Evolutionary conservation across 192 early-diverging fungal species (phyloP).

Genomic region (Umbelopsis ramanniana): DNA sequence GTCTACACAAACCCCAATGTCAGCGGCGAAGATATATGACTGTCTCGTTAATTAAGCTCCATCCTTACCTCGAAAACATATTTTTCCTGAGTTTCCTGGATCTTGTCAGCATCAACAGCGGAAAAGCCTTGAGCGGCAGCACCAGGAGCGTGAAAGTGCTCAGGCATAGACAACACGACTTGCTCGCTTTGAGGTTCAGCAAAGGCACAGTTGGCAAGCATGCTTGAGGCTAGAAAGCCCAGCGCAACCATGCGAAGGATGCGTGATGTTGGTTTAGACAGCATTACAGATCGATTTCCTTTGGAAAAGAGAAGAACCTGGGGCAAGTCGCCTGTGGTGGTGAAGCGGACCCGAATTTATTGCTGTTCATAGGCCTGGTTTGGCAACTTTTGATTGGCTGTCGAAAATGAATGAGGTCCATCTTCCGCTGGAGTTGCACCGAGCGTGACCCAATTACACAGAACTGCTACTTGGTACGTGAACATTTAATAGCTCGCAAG

Average conservation of each 20-base stretch:
- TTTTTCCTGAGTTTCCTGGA: slow-evolving; percentile 10
- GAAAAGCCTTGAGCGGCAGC: slow-evolving; percentile 19
- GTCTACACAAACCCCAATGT: slow-evolving; percentile 56
- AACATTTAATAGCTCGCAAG: no score
- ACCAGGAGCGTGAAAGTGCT: slow-evolving; percentile 1
- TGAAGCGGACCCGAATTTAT: slow-evolving; percentile 1
- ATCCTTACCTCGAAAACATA: slow-evolving; percentile 9
- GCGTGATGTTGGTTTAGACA: neutral
- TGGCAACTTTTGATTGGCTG: slow-evolving; percentile 18
- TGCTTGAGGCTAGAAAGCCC: slow-evolving; percentile 3
- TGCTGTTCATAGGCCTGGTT: neutral
- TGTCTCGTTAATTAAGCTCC: no score
- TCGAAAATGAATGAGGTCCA: neutral
- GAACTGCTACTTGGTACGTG: no score
- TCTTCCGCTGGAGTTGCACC: neutral
- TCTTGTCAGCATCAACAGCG: slow-evolving; percentile 8
- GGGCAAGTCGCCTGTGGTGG: neutral
- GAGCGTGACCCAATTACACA: neutral
- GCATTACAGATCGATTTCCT: neutral
- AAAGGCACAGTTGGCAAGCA: slow-evolving; percentile 8
- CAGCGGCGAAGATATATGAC: no score
- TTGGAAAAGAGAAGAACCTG: neutral
- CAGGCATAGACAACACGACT: neutral
- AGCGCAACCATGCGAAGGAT: slow-evolving; percentile 6
- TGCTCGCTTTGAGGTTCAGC: slow-evolving; percentile 14